A percentile compares a stretch with the other conserved stretches of the same genome.
Conservation (phyloP, 805 yeast species). For the Yarrowia sp. region DNA sequence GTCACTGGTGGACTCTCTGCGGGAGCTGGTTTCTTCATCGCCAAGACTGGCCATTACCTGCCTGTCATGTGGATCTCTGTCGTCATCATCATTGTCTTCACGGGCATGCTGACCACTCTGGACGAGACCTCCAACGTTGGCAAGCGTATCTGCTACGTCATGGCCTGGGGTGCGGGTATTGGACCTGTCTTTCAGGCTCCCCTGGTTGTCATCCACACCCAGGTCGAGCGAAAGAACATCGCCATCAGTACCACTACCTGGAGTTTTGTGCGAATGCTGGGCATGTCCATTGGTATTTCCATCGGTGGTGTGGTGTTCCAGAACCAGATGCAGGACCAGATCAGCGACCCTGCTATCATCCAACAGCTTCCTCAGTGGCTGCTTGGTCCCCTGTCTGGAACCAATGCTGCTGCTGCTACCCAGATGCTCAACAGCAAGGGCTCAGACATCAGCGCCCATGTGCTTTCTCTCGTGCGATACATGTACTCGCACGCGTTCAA, state of each 20-base stretch:
- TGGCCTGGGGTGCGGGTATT: constrained; percentile 48
- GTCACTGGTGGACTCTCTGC: constrained; percentile 46
- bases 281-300: constrained; percentile 46
- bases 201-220: constrained; percentile 48
- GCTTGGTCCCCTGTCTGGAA: constrained; percentile 3
- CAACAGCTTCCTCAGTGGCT: constrained; percentile 3
- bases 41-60: constrained; percentile 45
- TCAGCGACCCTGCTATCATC: neutral
- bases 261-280: constrained; percentile 44
- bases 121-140: constrained; percentile 42
- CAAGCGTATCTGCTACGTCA: constrained; percentile 46
- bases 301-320: constrained; percentile 46
- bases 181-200: constrained; percentile 52
- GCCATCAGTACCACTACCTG: constrained; percentile 48
- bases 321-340: constrained; percentile 39
- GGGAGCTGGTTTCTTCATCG: constrained; percentile 48
- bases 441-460: neutral
- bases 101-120: constrained; percentile 48
- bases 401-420: constrained; percentile 24
- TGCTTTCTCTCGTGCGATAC: constrained; percentile 14
- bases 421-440: constrained; percentile 19
- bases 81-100: constrained; percentile 39
- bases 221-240: constrained; percentile 53
- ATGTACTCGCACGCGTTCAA: constrained; percentile 21
- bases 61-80: constrained; percentile 41